Base-by-base conservation (phyloP, 1,139 yeast genomes). In the Pichia cactophila region DNA sequence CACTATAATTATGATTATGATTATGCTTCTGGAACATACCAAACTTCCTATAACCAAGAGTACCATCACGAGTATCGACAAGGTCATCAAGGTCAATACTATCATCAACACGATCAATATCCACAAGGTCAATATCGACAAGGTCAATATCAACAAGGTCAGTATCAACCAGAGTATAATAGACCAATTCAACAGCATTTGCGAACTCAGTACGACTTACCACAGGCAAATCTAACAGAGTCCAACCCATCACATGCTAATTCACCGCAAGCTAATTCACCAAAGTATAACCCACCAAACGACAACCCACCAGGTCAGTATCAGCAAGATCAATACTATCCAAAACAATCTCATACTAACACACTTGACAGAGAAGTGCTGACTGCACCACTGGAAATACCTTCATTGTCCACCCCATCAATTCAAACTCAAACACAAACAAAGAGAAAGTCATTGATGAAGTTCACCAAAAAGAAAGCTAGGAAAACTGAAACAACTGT, bases 371-470 rank as follows among this genome's bases (percentile, higher is more conserved):
- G 35, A 31, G n/a, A 31, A 10, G 35, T 31, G 35, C 23, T 23
- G 23, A 23, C 23, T 5, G 23, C 23, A 23, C 23, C 23, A 23
- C 23, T 23, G 23, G 23, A 23, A 23, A 23, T 4, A 23, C 23
- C 23, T 23, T 23, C 23, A 23, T 23, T 5, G 23, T 5, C 35
- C 35, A 31, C 35, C 16, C n/a, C 35, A 12, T 31, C 35, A 31
- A 12, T 5, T 3, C n/a, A 12, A 11, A 12, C 35, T 11, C n/a
- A 12, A 31, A 12, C 35, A 14, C 35, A 10, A 31, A 12, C 35
- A 12, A 54, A 48, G n/a, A 55, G 56, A 43, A 54, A 55, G 23
- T 52, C 59, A 5, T 49, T 49, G 55, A 61, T 56, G 59, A 57
- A 56, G 43, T 54, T 54, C 29, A 50, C 52, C 3, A 55, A 50